A percentile compares a stretch with the other conserved stretches of the same genome.
Evolutionary conservation across 2,329 filamentous ascomycete genomes (phyloP).

Genomic region (Phialophora tarda): DNA sequence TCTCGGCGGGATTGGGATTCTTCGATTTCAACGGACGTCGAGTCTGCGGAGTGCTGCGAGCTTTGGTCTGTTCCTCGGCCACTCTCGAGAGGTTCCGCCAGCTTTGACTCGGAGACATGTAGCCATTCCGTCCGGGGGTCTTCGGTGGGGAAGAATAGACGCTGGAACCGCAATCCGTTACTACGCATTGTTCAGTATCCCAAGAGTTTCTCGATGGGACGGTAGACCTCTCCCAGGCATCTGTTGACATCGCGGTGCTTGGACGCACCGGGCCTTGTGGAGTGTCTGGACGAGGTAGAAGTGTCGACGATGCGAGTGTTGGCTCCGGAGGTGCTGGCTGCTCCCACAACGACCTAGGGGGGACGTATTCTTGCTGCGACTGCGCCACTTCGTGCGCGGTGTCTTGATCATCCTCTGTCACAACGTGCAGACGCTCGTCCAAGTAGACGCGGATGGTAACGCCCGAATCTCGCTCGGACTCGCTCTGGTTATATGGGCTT

Average conservation of each 20-base stretch:
- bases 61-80: background rate
- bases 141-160: slow-evolving; percentile 9
- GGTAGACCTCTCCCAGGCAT: slow-evolving; percentile 1
- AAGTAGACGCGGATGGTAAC: slow-evolving; percentile 3
- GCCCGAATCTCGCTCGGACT: background rate
- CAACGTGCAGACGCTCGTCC: background rate
- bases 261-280: background rate
- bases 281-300: background rate
- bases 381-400: background rate
- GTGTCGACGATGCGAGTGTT: background rate
- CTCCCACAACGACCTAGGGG: slow-evolving; percentile 24
- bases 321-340: background rate
- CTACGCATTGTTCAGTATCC: slow-evolving; percentile 14
- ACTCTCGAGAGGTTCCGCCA: background rate
- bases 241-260: background rate
- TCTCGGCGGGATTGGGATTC: slow-evolving; percentile 20
- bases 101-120: slow-evolving; percentile 2
- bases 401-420: background rate
- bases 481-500: slow-evolving; percentile 11
- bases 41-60: too few relatives aligned
- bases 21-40: background rate
- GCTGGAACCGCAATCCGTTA: slow-evolving; percentile 1
- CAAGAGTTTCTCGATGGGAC: slow-evolving; percentile 15
- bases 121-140: background rate
- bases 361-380: slow-evolving; percentile 13